Conservation (phyloP, 805 yeast species). For the Spathaspora arborariae region DNA sequence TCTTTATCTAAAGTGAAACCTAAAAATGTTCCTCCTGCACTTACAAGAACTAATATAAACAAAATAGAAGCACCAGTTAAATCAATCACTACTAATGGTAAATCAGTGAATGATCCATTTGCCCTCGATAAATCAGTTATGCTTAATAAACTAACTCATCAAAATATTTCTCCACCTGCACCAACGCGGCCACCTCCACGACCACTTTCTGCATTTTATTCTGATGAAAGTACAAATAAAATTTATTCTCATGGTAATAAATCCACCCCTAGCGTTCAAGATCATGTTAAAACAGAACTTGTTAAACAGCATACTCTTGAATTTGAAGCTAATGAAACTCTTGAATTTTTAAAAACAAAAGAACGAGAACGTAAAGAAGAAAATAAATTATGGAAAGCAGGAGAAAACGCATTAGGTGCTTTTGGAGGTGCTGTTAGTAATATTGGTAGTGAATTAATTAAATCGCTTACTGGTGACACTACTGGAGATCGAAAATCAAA, state of each 20-base stretch:
- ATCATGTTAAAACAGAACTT: slow-evolving; percentile 30
- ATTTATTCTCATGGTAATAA: slow-evolving; percentile 8
- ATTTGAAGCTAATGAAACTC: slow-evolving; percentile 20
- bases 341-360: slow-evolving; percentile 33
- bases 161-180: slow-evolving; percentile 4
- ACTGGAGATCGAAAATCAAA: background rate
- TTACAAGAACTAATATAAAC: background rate
- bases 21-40: background rate
- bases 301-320: slow-evolving; percentile 19
- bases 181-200: slow-evolving; percentile 6
- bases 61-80: background rate
- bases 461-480: background rate
- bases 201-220: slow-evolving; percentile 8
- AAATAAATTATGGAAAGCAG: background rate
- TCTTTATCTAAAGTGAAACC: background rate
- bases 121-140: slow-evolving; percentile 40
- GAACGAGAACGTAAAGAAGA: slow-evolving; percentile 10
- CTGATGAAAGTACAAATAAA: slow-evolving; percentile 4
- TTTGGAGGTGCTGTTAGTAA: background rate
- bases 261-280: slow-evolving; percentile 23
- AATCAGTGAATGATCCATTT: slow-evolving; percentile 38
- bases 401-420: background rate
- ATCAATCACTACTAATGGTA: background rate
- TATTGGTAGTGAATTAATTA: background rate
- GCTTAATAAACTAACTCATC: slow-evolving; percentile 6